Conservation (phyloP, 129 eudicot genomes). For the Flaveria linearis region DNA sequence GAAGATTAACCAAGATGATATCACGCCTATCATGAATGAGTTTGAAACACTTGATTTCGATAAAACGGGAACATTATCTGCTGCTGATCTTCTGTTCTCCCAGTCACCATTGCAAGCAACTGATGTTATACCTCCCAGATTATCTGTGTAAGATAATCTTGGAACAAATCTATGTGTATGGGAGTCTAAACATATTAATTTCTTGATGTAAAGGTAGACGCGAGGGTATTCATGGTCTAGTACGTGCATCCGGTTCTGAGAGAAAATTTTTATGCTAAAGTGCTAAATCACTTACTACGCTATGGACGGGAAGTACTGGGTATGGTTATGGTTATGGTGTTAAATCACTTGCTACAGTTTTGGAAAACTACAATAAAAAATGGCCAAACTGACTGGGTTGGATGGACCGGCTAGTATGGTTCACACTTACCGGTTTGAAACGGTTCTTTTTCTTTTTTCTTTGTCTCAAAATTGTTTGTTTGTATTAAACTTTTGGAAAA, state of each 20-base stretch:
- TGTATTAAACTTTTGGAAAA: neutral
- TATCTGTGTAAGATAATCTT: slow-evolving; percentile 23
- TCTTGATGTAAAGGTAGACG: neutral
- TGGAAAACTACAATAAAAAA: neutral
- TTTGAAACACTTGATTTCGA: slow-evolving; percentile 81
- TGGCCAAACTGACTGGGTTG: neutral
- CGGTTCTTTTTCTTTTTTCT: neutral
- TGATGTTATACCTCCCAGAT: slow-evolving; percentile 8
- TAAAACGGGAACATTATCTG: slow-evolving; percentile 82
- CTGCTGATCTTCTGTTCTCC: slow-evolving; percentile 52
- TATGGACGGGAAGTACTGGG: too few relatives aligned
- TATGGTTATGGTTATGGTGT: too few relatives aligned
- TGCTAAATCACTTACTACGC: too few relatives aligned
- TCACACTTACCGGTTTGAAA: neutral
- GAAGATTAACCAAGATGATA: slow-evolving; percentile 76
- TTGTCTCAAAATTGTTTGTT: neutral
- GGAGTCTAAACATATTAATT: neutral
- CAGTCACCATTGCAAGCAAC: slow-evolving; percentile 37
- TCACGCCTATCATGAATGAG: slow-evolving; percentile 56
- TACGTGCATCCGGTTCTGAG: neutral
- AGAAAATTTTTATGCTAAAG: neutral
- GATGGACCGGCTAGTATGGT: neutral
- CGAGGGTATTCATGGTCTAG: neutral
- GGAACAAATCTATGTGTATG: neutral
- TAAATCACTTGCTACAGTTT: too few relatives aligned